These are phyloP conservation scores for Paspalum notatum DNA, from an alignment of 176 grass and related monocot genomes.

Conservation along the genomic window DNA sequence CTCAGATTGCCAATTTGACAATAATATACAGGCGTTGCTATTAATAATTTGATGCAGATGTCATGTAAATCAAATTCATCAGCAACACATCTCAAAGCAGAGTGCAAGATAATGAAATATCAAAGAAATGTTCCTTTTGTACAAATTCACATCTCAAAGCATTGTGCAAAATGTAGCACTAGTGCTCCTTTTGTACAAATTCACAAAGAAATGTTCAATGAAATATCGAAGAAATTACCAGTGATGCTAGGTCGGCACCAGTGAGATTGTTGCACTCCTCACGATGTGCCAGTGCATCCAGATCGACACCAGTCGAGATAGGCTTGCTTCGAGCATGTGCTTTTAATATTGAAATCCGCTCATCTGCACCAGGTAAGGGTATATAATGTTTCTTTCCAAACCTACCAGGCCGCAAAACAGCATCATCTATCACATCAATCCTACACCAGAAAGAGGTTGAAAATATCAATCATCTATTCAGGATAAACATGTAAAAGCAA, in stretches of 20 bases:
- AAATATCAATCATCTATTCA: neutral
- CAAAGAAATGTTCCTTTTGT: no score
- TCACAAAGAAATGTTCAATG: neutral
- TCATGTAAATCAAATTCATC: neutral
- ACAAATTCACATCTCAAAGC: neutral
- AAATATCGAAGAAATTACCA: slow-evolving; percentile 49
- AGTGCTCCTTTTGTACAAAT: neutral
- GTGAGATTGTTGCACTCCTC: slow-evolving; percentile 73
- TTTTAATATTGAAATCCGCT: slow-evolving; percentile 74
- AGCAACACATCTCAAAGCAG: neutral
- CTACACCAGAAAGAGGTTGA: slow-evolving; percentile 26
- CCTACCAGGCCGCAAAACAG: slow-evolving; percentile 80
- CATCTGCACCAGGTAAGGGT: slow-evolving; percentile 66
- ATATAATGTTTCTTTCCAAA: slow-evolving; percentile 84
- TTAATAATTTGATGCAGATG: no score
- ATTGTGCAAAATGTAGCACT: neutral
- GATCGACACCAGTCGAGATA: slow-evolving; percentile 59
- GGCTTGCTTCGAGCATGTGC: slow-evolving; percentile 69
- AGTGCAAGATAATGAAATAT: neutral
- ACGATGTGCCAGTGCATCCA: slow-evolving; percentile 52
- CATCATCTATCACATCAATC: slow-evolving; percentile 92
- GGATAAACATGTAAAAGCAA: neutral
- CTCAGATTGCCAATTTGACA: neutral
- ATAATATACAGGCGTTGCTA: neutral
- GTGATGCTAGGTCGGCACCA: slow-evolving; percentile 73